These are phyloP conservation scores for Claviceps pazoutovae DNA, from an alignment of 2,329 filamentous ascomycete genomes.

Conservation along the genomic window DNA sequence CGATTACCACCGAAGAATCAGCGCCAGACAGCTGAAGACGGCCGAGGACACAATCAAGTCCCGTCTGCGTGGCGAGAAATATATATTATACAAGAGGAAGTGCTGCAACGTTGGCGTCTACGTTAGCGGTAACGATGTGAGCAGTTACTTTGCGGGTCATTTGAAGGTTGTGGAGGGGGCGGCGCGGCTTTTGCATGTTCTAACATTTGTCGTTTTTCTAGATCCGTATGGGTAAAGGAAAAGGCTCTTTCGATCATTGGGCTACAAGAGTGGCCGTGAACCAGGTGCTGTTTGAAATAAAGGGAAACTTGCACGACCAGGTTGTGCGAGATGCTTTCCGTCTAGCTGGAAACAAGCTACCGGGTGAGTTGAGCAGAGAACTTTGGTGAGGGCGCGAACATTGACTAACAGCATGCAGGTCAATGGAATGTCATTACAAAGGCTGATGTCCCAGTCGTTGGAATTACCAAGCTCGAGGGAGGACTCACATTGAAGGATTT, in stretches of 20 bases:
- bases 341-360: slow-evolving; percentile 86
- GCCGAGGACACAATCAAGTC: slow-evolving; percentile 89
- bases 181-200: not conserved
- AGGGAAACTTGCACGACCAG: slow-evolving; percentile 86
- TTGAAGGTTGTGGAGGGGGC: not conserved
- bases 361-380: slow-evolving; percentile 42
- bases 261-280: slow-evolving; percentile 79
- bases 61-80: slow-evolving; percentile 79
- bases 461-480: slow-evolving; percentile 80
- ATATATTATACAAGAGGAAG: slow-evolving; percentile 81
- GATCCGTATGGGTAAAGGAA: slow-evolving; percentile 98
- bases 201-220: slow-evolving; percentile 15
- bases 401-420: slow-evolving; percentile 31
- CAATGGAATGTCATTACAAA: slow-evolving; percentile 90
- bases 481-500: slow-evolving; percentile 73
- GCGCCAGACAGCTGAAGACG: slow-evolving; percentile 71
- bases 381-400: not conserved
- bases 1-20: slow-evolving; percentile 85
- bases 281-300: slow-evolving; percentile 84
- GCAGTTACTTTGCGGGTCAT: not conserved
- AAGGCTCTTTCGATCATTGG: slow-evolving; percentile 96
- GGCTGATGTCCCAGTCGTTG: slow-evolving; percentile 79
- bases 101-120: slow-evolving; percentile 91
- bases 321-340: slow-evolving; percentile 87
- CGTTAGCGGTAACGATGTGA: slow-evolving; percentile 79